Conservation (phyloP, 768 basidiomycete genomes). For the Trametes cinnabarina region DNA sequence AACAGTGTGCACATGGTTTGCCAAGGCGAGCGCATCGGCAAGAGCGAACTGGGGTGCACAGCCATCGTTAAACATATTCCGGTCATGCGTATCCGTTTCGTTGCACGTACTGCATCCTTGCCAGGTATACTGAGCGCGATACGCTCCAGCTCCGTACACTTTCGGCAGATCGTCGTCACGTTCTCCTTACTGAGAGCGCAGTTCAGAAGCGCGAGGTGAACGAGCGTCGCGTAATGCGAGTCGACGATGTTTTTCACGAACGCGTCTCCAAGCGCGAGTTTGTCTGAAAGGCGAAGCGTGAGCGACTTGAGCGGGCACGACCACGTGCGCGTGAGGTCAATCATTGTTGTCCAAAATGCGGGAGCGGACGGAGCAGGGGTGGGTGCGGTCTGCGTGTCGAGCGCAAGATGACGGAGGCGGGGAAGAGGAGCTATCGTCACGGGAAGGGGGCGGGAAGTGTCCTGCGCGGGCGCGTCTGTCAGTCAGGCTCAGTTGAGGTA, state of each 20-base stretch:
- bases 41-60: constrained; percentile 30
- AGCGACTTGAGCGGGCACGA: constrained; percentile 36
- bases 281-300: constrained; percentile 46
- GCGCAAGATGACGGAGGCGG: constrained; percentile 47
- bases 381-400: constrained; percentile 45
- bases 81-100: no score
- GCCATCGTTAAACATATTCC: neutral
- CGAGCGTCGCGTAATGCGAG: constrained; percentile 42
- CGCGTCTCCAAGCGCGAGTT: constrained; percentile 35
- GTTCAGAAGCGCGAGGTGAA: constrained; percentile 46
- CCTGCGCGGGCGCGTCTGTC: constrained; percentile 29
- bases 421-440: constrained; percentile 34
- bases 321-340: constrained; percentile 30
- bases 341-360: constrained; percentile 30
- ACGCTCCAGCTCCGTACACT: constrained; percentile 46
- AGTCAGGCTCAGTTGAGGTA: neutral
- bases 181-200: constrained; percentile 41
- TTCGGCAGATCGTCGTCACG: constrained; percentile 40
- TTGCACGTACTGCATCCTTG: constrained; percentile 40
- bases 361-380: constrained; percentile 23
- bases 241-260: constrained; percentile 46
- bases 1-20: constrained; percentile 42
- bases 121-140: constrained; percentile 51
- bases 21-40: constrained; percentile 34
- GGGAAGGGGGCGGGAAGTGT: constrained; percentile 30